A percentile compares a stretch with the other conserved stretches of the same genome.
Conservation (phyloP, 805 yeast species). For the Blastobotrys attinorum region DNA sequence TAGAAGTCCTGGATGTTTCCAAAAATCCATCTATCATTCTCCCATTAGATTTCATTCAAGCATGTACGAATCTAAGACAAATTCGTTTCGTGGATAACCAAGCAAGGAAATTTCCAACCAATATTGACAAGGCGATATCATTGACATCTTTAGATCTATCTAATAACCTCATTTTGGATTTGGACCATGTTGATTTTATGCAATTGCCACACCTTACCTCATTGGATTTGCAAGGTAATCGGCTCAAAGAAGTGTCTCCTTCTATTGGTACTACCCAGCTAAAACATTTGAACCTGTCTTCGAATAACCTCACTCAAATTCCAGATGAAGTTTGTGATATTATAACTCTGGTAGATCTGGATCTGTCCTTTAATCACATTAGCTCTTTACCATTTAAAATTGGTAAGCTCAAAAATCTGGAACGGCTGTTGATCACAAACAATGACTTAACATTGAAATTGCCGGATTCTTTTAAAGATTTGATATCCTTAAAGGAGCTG, state of each 20-base stretch:
- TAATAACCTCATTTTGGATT: constrained; percentile 53
- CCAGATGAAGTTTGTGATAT: constrained; percentile 57
- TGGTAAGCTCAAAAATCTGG: constrained; percentile 50
- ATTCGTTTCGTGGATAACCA: constrained; percentile 67
- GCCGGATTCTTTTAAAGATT: constrained; percentile 45
- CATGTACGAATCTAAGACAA: constrained; percentile 61
- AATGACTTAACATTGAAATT: constrained; percentile 50
- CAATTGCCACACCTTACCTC: constrained; percentile 45
- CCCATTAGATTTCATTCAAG: constrained; percentile 78
- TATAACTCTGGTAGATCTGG: constrained; percentile 53
- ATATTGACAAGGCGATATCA: constrained; percentile 60
- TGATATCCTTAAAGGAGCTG: constrained; percentile 54
- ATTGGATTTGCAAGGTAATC: constrained; percentile 68
- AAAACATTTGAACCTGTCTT: constrained; percentile 62
- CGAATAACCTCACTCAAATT: constrained; percentile 53
- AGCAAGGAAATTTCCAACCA: constrained; percentile 63
- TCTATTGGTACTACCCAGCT: constrained; percentile 46
- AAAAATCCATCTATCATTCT: constrained; percentile 78
- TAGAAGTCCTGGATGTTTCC: constrained; percentile 73
- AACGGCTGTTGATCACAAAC: constrained; percentile 66
- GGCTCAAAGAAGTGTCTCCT: constrained; percentile 53
- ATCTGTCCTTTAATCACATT: constrained; percentile 75
- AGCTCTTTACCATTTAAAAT: constrained; percentile 52
- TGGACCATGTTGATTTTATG: constrained; percentile 48
- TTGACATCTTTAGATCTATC: constrained; percentile 65